Evolutionary conservation across 495 filamentous ascomycete genomes (phyloP), one percentile per base, ranked within the genome.

Genomic region (Entonaema liquescens): DNA sequence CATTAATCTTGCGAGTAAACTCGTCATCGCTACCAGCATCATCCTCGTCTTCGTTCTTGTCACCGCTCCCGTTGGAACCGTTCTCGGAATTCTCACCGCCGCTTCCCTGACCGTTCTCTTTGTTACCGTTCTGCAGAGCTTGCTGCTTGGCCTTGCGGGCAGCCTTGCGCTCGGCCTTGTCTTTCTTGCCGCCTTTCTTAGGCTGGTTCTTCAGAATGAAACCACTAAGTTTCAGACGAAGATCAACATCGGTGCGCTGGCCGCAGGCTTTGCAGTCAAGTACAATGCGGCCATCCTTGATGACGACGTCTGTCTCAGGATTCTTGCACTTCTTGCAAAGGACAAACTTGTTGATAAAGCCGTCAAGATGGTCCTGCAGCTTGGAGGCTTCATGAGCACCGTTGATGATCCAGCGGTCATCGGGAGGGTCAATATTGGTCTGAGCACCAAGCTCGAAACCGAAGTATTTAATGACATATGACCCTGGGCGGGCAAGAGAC

Each of bases 251-350:
- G 59, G 91, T 89, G 75, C 91, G 93, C 80, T 97, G 91, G 76
- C 95, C 95, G 77, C 95, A 99, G 63, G 95, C 95, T 84, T 99
- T 99, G 91, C 95, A 99, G 83, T 99, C 95, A 73, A 98, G 88
- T 59, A 89, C 76, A 77, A 99, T 99, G 74, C 85, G 86, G 42
- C 91, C 94, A 68, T 97, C 93, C 82, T 97, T 97, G 86, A 97
- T 92, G 75, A 90, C 86, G 76, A 97, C 92, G 65, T 94, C 95
- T 70, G 95, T 99, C 84, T 99, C 95, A 29, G 95, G 95, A 80
- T 99, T 99, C 89, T 97, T 97, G 90, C 95, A 99, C 81, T 95
- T 93, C 87, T 95, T 95, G 91, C 95, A 99, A 60, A 99, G 93
- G 72, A 99, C 95, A 70, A 98, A 99, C 83, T 93, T 97, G 85